These are phyloP conservation scores for Aureobasidium sp. DNA, from an alignment of 2,329 filamentous ascomycete genomes.

Conservation along the genomic window DNA sequence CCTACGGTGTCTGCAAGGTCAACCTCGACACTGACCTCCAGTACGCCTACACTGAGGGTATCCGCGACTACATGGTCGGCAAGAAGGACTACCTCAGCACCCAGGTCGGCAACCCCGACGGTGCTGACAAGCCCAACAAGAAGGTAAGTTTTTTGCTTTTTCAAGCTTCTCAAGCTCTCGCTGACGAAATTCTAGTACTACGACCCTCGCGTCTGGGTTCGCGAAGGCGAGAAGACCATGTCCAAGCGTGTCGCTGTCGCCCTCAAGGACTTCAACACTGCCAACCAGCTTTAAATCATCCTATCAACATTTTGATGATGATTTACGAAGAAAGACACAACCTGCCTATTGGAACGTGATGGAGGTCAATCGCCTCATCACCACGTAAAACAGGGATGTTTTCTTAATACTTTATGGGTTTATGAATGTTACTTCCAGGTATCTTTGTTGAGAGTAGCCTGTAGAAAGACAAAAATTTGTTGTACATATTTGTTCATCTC, in stretches of 20 bases:
- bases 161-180: background rate
- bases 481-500: slow-evolving; percentile 2
- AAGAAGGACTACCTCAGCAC: slow-evolving; percentile 92
- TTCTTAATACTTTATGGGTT: slow-evolving; percentile 1
- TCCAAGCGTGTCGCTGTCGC: slow-evolving; percentile 67
- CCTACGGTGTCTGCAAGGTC: slow-evolving; percentile 96
- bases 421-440: slow-evolving; percentile 9
- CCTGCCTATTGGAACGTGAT: slow-evolving; percentile 1
- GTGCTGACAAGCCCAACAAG: slow-evolving; percentile 98
- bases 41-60: slow-evolving; percentile 84
- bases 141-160: slow-evolving; percentile 41
- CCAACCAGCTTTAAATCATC: slow-evolving; percentile 57
- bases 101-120: slow-evolving; percentile 90
- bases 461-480: slow-evolving; percentile 9
- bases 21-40: slow-evolving; percentile 98
- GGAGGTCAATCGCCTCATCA: slow-evolving; percentile 10
- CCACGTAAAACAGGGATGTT: background rate
- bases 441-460: background rate
- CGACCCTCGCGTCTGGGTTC: slow-evolving; percentile 86
- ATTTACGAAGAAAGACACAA: background rate
- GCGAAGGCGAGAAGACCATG: slow-evolving; percentile 98
- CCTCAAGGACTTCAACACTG: slow-evolving; percentile 85
- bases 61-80: slow-evolving; percentile 87
- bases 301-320: background rate
- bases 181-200: slow-evolving; percentile 29